Evolutionary conservation across 129 eudicot genomes (phyloP).

Genomic region (Smallanthus sonchifolius): DNA sequence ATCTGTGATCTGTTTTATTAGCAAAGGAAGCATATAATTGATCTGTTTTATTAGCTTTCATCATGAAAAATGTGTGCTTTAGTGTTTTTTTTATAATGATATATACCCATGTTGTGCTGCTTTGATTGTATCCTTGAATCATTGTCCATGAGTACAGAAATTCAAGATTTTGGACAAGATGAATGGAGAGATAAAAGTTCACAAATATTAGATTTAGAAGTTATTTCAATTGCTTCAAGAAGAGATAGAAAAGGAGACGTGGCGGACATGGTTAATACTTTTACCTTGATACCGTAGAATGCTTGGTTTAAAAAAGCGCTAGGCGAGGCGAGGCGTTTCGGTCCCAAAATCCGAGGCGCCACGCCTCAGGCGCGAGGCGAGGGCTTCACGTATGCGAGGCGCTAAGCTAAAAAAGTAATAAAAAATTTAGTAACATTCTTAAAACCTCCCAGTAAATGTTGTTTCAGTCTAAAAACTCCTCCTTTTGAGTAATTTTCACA

Average conservation of each 20-base stretch:
- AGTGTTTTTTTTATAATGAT: neutral
- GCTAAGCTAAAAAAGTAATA: no score
- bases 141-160: neutral
- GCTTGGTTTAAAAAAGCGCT: no score
- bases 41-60: neutral
- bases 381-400: no score
- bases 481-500: no score
- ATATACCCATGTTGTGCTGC: neutral
- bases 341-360: no score
- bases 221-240: no score
- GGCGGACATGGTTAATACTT: neutral
- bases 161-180: neutral
- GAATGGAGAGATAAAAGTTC: neutral
- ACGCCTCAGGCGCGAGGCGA: no score
- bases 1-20: neutral
- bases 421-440: no score
- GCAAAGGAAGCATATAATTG: constrained; percentile 1
- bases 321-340: no score
- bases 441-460: no score
- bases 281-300: neutral
- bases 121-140: neutral
- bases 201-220: no score
- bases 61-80: constrained; percentile 11
- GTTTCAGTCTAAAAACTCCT: no score
- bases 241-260: neutral